Percentiles rank a stretch among this genome's conserved stretches.
phyloP scores from a whole-genome alignment of 345 rosid genomes.

The Corchorus olitorius region DNA sequence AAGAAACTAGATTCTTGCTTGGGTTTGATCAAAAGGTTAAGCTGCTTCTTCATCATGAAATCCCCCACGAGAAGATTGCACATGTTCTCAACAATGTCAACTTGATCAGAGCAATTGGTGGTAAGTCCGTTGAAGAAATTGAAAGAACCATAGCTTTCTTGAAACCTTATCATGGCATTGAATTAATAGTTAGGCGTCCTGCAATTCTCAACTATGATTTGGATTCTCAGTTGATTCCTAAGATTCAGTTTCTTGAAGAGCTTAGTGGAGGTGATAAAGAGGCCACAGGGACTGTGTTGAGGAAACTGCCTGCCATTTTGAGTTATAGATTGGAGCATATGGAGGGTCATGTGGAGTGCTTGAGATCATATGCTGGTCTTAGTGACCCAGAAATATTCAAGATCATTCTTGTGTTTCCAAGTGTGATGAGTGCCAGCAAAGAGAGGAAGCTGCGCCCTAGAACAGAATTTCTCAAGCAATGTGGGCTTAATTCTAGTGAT shows the following conservation, averaged over 20 bases:
- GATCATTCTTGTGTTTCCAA: constrained; percentile 65
- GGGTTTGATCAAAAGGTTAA: constrained; percentile 59
- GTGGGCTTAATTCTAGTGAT: constrained; percentile 57
- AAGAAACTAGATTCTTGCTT: constrained; percentile 46
- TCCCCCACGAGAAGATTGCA: constrained; percentile 55
- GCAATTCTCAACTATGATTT: constrained; percentile 59
- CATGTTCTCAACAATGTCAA: constrained; percentile 65
- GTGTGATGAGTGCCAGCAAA: constrained; percentile 59
- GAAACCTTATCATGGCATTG: constrained; percentile 59
- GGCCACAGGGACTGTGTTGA: constrained; percentile 52
- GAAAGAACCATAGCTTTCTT: constrained; percentile 56
- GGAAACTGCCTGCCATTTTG: constrained; percentile 61
- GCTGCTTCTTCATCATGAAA: constrained; percentile 48
- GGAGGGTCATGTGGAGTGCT: constrained; percentile 55
- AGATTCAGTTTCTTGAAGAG: constrained; percentile 52
- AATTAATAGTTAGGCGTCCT: constrained; percentile 59
- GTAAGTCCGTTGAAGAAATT: constrained; percentile 62
- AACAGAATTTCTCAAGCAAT: constrained; percentile 68
- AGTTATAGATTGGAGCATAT: constrained; percentile 59
- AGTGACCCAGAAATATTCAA: constrained; percentile 60
- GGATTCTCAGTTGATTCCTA: constrained; percentile 64
- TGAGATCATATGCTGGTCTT: constrained; percentile 68
- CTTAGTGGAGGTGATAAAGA: constrained; percentile 70
- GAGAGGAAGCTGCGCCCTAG: constrained; percentile 72
- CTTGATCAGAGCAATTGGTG: constrained; percentile 52